Conservation (phyloP, 176 grass and related monocot species). For the Avena insularis region DNA sequence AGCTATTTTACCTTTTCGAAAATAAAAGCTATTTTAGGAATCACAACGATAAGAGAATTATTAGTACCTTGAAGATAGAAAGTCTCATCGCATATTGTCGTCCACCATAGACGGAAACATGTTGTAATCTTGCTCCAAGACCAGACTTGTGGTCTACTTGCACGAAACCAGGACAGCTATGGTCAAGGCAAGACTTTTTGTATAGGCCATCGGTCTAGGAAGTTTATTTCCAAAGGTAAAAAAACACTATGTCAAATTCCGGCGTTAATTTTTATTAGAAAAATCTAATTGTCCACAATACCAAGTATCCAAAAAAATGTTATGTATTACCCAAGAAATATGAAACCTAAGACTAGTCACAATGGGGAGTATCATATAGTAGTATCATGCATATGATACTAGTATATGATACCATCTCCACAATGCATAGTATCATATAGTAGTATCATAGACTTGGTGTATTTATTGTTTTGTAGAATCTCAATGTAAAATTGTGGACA, state of each 20-base stretch:
- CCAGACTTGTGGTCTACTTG: slow-evolving; percentile 22
- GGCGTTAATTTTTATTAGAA: neutral
- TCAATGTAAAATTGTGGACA: too few species aligned
- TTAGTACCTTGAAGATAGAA: slow-evolving; percentile 33
- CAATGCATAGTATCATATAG: too few species aligned
- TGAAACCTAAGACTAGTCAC: too few species aligned
- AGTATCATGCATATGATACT: too few species aligned
- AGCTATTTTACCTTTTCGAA: neutral
- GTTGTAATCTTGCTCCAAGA: neutral
- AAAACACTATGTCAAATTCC: neutral
- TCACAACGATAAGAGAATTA: neutral
- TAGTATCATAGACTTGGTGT: too few species aligned
- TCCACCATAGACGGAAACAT: slow-evolving; percentile 30
- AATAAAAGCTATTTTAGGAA: neutral
- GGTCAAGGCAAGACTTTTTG: slow-evolving; percentile 3
- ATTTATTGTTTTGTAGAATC: too few species aligned
- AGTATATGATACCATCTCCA: too few species aligned
- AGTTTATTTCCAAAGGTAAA: slow-evolving; percentile 3
- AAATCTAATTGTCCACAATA: neutral
- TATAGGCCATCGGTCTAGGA: neutral
- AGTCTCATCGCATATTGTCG: neutral
- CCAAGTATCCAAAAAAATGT: neutral
- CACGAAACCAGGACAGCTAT: slow-evolving; percentile 38
- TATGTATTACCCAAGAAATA: slow-evolving; percentile 32
- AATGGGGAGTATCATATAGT: too few species aligned